These are phyloP conservation scores for Chaetomium globosum DNA, from an alignment of 2,329 filamentous ascomycete genomes.

Conservation along the genomic window DNA sequence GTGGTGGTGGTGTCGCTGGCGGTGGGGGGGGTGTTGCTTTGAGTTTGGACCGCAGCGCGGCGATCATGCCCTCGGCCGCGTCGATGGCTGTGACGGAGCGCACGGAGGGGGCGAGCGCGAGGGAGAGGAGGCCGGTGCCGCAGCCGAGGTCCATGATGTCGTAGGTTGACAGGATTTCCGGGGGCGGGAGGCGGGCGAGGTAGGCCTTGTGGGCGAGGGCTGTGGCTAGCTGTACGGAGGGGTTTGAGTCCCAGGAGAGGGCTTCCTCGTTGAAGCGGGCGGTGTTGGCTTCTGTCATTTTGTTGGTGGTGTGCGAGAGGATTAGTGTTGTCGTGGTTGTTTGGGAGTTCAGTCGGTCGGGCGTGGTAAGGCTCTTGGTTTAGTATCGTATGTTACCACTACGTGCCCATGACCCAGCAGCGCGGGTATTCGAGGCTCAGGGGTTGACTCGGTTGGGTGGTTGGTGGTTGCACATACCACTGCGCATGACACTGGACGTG, in stretches of 20 bases:
- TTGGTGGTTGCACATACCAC: not conserved
- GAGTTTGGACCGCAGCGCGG: conserved; percentile 52
- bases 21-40: conserved; percentile 31
- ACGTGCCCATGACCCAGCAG: not conserved
- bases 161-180: conserved; percentile 37
- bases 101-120: conserved; percentile 52
- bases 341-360: not conserved
- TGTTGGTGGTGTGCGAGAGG: not conserved
- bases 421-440: not conserved
- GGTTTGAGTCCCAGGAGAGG: conserved; percentile 57
- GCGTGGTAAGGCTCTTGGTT: not conserved
- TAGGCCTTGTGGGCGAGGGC: conserved; percentile 51
- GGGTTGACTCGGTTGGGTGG: not conserved
- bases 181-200: conserved; percentile 43
- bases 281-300: conserved; percentile 38
- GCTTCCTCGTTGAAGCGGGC: conserved; percentile 59
- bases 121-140: conserved; percentile 58
- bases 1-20: not conserved
- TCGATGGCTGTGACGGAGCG: conserved; percentile 56
- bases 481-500: not conserved
- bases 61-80: conserved; percentile 58
- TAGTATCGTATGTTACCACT: not conserved
- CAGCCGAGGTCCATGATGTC: conserved; percentile 60
- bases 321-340: not conserved
- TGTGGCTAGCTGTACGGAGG: conserved; percentile 51